Evolutionary conservation across 2,329 filamentous ascomycete genomes (phyloP).

Genomic region (Diaporthe caulivora): DNA sequence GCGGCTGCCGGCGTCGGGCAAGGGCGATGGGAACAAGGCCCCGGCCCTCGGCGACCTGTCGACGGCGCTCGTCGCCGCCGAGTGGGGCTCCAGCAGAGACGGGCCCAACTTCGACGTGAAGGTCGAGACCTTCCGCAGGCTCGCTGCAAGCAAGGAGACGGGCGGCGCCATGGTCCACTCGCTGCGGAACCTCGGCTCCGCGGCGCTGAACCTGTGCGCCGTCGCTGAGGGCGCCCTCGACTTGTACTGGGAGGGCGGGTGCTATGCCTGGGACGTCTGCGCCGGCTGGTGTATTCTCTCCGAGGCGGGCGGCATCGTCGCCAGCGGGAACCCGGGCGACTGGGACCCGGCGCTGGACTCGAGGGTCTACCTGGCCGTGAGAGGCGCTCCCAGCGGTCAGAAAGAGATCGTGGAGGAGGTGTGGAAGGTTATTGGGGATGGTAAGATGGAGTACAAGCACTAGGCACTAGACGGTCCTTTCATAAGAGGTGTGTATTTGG

Average conservation of each 20-base stretch:
- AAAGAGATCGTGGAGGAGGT: slow-evolving; percentile 74
- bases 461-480: slow-evolving; percentile 45
- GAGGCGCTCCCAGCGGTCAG: slow-evolving; percentile 71
- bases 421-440: slow-evolving; percentile 70
- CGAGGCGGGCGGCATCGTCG: slow-evolving; percentile 81
- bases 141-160: slow-evolving; percentile 68
- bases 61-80: slow-evolving; percentile 74
- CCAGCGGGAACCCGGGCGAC: slow-evolving; percentile 78
- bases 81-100: slow-evolving; percentile 78
- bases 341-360: slow-evolving; percentile 74
- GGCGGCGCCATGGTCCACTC: slow-evolving; percentile 84
- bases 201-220: slow-evolving; percentile 80
- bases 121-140: slow-evolving; percentile 72
- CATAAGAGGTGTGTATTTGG: background rate
- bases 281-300: slow-evolving; percentile 82
- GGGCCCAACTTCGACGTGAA: slow-evolving; percentile 81
- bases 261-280: slow-evolving; percentile 88
- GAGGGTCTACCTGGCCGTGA: slow-evolving; percentile 72
- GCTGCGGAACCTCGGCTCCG: slow-evolving; percentile 77
- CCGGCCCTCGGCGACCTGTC: slow-evolving; percentile 72
- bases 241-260: slow-evolving; percentile 85
- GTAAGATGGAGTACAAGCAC: slow-evolving; percentile 58
- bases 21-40: slow-evolving; percentile 56
- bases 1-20: slow-evolving; percentile 54
- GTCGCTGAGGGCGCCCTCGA: slow-evolving; percentile 80